Evolutionary conservation across 805 yeast species (phyloP).

Genomic region (Yarrowia yakushimensis): DNA sequence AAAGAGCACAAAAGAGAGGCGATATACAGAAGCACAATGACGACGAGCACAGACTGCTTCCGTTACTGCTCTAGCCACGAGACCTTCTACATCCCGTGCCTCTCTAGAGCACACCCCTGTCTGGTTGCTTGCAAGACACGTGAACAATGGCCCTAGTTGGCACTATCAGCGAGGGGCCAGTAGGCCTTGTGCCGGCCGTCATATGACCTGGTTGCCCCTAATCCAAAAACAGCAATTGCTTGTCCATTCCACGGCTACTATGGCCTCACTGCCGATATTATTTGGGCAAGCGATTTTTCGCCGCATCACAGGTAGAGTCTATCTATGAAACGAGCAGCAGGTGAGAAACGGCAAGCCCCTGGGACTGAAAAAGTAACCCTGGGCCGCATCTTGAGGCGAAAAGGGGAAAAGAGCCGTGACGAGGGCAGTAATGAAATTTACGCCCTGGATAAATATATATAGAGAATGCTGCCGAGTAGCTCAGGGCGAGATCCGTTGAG

Average conservation of each 20-base stretch:
- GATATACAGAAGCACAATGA: not conserved
- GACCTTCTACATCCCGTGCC: not conserved
- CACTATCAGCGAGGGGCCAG: not conserved
- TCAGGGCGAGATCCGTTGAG: not conserved
- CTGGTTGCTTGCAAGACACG: not conserved
- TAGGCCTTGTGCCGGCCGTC: not conserved
- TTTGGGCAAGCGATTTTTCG: conserved; percentile 4
- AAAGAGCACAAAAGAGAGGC: not conserved
- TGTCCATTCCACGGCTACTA: not conserved
- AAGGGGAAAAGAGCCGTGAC: not conserved
- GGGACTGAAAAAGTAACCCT: not conserved
- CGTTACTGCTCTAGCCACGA: not conserved
- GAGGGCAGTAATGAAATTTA: not conserved
- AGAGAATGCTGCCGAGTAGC: not conserved
- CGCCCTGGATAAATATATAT: not conserved
- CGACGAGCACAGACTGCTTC: not conserved
- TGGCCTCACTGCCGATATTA: not conserved
- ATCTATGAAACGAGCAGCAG: conserved; percentile 17
- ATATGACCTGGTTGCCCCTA: not conserved
- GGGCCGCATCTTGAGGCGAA: not conserved
- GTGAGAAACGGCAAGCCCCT: not conserved
- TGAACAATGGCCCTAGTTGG: not conserved
- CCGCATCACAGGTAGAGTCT: conserved; percentile 2
- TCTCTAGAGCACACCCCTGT: conserved; percentile 17
- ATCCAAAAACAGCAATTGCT: not conserved